Evolutionary conservation across 192 early-diverging fungal species (phyloP).

Genomic region (Diversispora epigaea): DNA sequence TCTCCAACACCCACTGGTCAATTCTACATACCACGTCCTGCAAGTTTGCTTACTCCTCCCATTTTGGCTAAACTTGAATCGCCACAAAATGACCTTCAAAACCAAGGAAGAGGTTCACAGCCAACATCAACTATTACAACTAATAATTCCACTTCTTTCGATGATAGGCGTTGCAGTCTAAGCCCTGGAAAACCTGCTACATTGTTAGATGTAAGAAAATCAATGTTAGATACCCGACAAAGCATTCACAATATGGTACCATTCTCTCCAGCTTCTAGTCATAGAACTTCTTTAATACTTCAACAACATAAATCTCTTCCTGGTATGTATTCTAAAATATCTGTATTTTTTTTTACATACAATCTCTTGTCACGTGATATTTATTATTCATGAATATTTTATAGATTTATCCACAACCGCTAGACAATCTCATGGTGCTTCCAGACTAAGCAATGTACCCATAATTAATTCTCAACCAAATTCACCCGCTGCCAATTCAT

Average conservation of each 20-base stretch:
- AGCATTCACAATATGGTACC: background rate
- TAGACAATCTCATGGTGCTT: background rate
- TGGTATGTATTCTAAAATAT: background rate
- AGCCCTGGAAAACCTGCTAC: constrained; percentile 3
- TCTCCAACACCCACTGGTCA: too few relatives aligned
- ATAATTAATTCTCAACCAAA: background rate
- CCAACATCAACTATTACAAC: background rate
- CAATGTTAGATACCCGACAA: constrained; percentile 5
- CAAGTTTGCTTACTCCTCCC: background rate
- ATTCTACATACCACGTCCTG: background rate
- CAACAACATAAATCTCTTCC: constrained; percentile 13
- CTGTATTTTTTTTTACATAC: background rate
- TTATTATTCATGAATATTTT: too few relatives aligned
- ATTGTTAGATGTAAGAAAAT: constrained; percentile 24
- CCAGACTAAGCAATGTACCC: background rate
- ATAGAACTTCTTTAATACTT: constrained; percentile 20
- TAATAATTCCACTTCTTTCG: background rate
- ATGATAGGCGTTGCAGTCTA: constrained; percentile 3
- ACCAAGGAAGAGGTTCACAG: background rate
- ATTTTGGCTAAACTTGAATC: background rate
- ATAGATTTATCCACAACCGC: background rate
- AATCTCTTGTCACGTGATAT: background rate
- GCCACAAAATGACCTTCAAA: background rate
- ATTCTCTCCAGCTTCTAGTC: constrained; percentile 17
- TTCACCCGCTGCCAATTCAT: background rate